These are phyloP conservation scores for Hemileccinum impolitum DNA, from an alignment of 768 basidiomycete genomes.

Conservation along the genomic window DNA sequence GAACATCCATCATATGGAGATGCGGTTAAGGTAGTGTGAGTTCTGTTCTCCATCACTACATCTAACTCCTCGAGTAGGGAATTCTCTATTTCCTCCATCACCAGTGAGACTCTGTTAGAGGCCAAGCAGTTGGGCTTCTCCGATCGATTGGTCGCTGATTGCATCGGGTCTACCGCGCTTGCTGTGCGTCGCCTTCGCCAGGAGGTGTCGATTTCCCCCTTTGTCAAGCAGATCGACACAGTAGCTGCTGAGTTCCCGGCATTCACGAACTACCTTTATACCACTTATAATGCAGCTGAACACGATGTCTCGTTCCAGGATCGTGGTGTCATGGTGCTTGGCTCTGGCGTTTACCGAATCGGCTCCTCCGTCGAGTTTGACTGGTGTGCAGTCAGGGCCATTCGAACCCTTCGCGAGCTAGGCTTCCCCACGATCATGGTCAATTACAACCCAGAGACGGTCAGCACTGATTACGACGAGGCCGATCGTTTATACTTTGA, in stretches of 20 bases:
- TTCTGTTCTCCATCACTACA: not conserved
- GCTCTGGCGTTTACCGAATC: slow-evolving; percentile 97
- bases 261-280: slow-evolving; percentile 98
- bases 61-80: slow-evolving; percentile 39
- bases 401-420: slow-evolving; percentile 92
- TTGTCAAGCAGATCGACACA: slow-evolving; percentile 98
- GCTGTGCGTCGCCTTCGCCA: slow-evolving; percentile 88
- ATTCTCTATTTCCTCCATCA: slow-evolving; percentile 62
- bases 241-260: slow-evolving; percentile 99
- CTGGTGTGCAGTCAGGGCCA: slow-evolving; percentile 98
- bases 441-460: slow-evolving; percentile 99
- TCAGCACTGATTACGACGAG: slow-evolving; percentile 98
- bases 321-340: slow-evolving; percentile 93
- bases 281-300: slow-evolving; percentile 94
- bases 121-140: slow-evolving; percentile 97
- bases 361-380: slow-evolving; percentile 99
- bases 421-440: slow-evolving; percentile 97
- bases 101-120: slow-evolving; percentile 60
- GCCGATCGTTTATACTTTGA: slow-evolving; percentile 98
- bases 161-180: slow-evolving; percentile 87
- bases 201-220: slow-evolving; percentile 78
- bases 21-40: slow-evolving; percentile 58
- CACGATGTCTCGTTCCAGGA: slow-evolving; percentile 90
- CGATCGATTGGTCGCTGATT: slow-evolving; percentile 81
- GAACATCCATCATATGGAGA: slow-evolving; percentile 80